Conservation (phyloP, 2,329 filamentous ascomycete genomes). For the Nothomitra cinnamomea region DNA sequence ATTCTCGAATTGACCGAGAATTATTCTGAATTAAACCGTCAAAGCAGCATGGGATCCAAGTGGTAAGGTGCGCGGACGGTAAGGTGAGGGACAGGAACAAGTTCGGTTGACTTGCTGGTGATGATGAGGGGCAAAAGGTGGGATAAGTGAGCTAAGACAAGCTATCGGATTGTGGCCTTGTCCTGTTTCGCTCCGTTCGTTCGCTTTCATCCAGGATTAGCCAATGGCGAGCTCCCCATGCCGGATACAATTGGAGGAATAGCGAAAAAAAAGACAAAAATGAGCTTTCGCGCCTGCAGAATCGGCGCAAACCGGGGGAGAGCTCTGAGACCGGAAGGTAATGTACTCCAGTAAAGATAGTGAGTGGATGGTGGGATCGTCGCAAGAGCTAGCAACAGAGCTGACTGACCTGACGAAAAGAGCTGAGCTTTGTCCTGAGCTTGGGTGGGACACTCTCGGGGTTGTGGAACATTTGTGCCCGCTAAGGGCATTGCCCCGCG, state of each 20-base stretch:
- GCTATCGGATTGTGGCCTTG: not conserved
- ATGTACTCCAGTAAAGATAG: too few relatives aligned
- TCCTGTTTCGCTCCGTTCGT: not conserved
- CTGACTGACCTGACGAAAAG: too few relatives aligned
- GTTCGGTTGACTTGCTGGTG: not conserved
- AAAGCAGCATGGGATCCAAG: too few relatives aligned
- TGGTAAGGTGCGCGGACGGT: too few relatives aligned
- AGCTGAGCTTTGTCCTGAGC: too few relatives aligned
- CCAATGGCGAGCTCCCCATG: not conserved
- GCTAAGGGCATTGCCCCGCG: too few relatives aligned
- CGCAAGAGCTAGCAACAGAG: too few relatives aligned
- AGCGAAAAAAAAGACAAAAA: not conserved
- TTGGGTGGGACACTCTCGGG: too few relatives aligned
- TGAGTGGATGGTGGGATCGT: too few relatives aligned
- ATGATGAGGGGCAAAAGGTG: conserved; percentile 1
- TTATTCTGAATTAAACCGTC: too few relatives aligned
- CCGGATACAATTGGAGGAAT: not conserved
- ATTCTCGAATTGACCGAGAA: not conserved
- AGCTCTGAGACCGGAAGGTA: not conserved
- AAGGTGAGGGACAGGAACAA: too few relatives aligned
- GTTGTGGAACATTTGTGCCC: too few relatives aligned
- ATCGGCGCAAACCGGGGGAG: conserved; percentile 2
- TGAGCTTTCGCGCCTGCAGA: not conserved
- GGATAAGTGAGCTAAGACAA: not conserved
- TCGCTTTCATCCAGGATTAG: not conserved